Evolutionary conservation across 2,329 filamentous ascomycete species (phyloP).

Genomic region (Clathrospora elynae): DNA sequence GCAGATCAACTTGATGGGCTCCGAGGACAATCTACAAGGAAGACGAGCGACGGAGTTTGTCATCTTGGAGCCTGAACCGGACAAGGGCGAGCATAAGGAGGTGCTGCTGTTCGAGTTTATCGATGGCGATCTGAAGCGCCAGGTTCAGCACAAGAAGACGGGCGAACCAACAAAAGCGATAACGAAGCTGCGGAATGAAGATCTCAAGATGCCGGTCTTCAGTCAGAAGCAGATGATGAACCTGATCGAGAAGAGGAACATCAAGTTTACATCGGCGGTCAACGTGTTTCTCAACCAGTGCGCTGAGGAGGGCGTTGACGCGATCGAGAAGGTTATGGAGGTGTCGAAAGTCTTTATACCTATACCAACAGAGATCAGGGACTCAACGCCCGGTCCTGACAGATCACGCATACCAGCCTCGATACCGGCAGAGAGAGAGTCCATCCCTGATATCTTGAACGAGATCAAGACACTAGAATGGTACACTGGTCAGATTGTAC

Average conservation of each 20-base stretch:
- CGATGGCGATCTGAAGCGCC: slow-evolving; percentile 85
- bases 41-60: slow-evolving; percentile 56
- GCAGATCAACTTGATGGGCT: slow-evolving; percentile 76
- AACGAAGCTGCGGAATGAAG: slow-evolving; percentile 73
- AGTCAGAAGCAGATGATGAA: slow-evolving; percentile 90
- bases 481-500: slow-evolving; percentile 92
- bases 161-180: slow-evolving; percentile 72
- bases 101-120: slow-evolving; percentile 91
- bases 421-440: slow-evolving; percentile 80
- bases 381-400: slow-evolving; percentile 50
- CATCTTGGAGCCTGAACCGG: slow-evolving; percentile 44
- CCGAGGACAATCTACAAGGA: slow-evolving; percentile 68
- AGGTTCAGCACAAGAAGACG: slow-evolving; percentile 73
- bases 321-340: slow-evolving; percentile 67
- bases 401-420: slow-evolving; percentile 63
- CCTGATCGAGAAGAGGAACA: slow-evolving; percentile 87
- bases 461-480: slow-evolving; percentile 82
- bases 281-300: slow-evolving; percentile 79
- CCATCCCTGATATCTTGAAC: slow-evolving; percentile 80
- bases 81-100: slow-evolving; percentile 60
- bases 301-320: slow-evolving; percentile 66
- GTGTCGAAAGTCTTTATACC: slow-evolving; percentile 69
- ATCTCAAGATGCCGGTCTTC: slow-evolving; percentile 88
- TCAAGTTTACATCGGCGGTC: slow-evolving; percentile 78
- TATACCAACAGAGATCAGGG: slow-evolving; percentile 55